These are phyloP conservation scores for Spathaspora sp. DNA, from an alignment of 1,139 yeast genomes.

Conservation along the genomic window DNA sequence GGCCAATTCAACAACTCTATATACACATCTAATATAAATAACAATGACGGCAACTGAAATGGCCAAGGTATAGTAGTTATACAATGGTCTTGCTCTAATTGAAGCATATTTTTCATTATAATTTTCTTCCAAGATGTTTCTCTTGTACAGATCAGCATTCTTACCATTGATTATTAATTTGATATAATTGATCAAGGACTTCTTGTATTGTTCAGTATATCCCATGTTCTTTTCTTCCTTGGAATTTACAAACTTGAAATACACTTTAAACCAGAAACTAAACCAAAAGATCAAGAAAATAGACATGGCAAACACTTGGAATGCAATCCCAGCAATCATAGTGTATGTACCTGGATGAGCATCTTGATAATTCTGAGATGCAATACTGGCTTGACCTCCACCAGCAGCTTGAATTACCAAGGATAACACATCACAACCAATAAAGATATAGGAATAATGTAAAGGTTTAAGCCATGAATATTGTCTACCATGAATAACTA, in stretches of 20 bases:
- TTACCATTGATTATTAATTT: conserved; percentile 24
- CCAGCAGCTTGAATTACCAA: conserved; percentile 80
- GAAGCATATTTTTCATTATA: conserved; percentile 37
- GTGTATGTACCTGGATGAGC: conserved; percentile 59
- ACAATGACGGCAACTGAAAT: conserved; percentile 51
- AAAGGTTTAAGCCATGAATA: conserved; percentile 67
- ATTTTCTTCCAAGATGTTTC: conserved; percentile 22
- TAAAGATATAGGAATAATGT: conserved; percentile 68
- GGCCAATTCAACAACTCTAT: conserved; percentile 73
- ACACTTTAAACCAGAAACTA: conserved; percentile 47
- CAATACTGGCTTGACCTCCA: conserved; percentile 70
- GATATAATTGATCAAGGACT: conserved; percentile 21
- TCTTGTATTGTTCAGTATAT: conserved; percentile 11
- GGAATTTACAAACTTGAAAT: conserved; percentile 20
- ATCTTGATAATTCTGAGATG: conserved; percentile 32
- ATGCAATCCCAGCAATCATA: conserved; percentile 79
- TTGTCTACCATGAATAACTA: conserved; percentile 63
- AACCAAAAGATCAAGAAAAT: conserved; percentile 57
- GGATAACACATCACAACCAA: conserved; percentile 62
- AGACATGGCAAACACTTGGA: conserved; percentile 76
- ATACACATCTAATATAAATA: conserved; percentile 69
- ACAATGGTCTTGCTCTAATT: conserved; percentile 38
- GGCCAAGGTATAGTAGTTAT: conserved; percentile 48
- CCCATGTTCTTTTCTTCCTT: conserved; percentile 1
- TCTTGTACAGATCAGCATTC: conserved; percentile 19